Evolutionary conservation across 768 basidiomycete species (phyloP).

Genomic region (Pleurotus platypus): DNA sequence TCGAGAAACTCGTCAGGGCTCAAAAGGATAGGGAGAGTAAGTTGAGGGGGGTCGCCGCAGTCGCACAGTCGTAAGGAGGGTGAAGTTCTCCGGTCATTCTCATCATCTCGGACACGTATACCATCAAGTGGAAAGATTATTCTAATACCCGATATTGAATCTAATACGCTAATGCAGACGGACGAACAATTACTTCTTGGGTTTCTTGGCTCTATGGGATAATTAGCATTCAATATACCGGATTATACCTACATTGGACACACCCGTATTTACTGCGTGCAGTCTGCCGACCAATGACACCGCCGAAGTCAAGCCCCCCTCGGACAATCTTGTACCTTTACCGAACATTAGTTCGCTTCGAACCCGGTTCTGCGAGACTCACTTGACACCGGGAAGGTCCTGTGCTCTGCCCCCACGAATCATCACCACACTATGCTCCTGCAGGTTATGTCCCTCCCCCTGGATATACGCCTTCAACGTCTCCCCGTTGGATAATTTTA

Average conservation of each 20-base stretch:
- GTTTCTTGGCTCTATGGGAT: slow-evolving; percentile 70
- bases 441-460: slow-evolving; percentile 96
- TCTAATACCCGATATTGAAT: neutral
- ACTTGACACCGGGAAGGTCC: slow-evolving; percentile 98
- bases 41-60: slow-evolving; percentile 60
- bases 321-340: slow-evolving; percentile 91
- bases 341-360: neutral
- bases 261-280: slow-evolving; percentile 94
- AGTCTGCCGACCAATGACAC: slow-evolving; percentile 78
- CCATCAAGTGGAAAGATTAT: neutral
- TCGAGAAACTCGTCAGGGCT: slow-evolving; percentile 71
- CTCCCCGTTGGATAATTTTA: slow-evolving; percentile 88
- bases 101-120: neutral
- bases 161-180: neutral
- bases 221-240: slow-evolving; percentile 8
- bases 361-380: slow-evolving; percentile 18
- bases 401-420: slow-evolving; percentile 95
- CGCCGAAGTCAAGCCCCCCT: slow-evolving; percentile 88
- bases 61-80: slow-evolving; percentile 31
- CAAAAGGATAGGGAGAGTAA: slow-evolving; percentile 62
- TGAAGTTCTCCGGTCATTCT: neutral
- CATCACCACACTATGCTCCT: slow-evolving; percentile 95
- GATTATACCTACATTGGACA: slow-evolving; percentile 13
- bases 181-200: slow-evolving; percentile 59
- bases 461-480: slow-evolving; percentile 91